Conservation (phyloP, 2,329 filamentous ascomycete species). For the Akanthomyces muscarius region DNA sequence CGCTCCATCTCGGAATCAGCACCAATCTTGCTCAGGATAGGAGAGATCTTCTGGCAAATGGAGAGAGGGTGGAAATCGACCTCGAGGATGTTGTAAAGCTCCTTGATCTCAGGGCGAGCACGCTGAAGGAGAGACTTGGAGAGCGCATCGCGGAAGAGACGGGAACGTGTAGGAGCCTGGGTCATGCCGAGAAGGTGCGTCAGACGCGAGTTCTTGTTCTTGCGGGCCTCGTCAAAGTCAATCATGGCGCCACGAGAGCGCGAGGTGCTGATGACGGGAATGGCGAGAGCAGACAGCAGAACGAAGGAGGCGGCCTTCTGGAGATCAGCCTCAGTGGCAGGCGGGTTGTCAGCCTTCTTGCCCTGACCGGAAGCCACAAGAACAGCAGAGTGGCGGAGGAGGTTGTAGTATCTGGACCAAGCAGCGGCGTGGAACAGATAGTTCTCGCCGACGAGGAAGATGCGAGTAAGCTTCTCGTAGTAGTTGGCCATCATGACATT, state of each 20-base stretch:
- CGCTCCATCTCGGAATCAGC: conserved; percentile 94
- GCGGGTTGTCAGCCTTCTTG: conserved; percentile 91
- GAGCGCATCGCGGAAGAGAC: conserved; percentile 91
- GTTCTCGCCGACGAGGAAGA: conserved; percentile 98
- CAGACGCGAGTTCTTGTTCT: conserved; percentile 97
- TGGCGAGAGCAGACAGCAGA: conserved; percentile 89
- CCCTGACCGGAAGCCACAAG: conserved; percentile 80
- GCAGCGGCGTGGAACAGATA: conserved; percentile 98
- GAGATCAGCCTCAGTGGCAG: conserved; percentile 82
- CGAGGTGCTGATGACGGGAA: conserved; percentile 97
- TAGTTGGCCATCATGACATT: conserved; percentile 99
- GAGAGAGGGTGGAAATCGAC: conserved; percentile 98
- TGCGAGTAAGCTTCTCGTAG: conserved; percentile 97
- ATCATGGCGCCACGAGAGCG: conserved; percentile 93
- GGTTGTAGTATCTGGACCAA: conserved; percentile 95
- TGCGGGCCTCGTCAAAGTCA: conserved; percentile 93
- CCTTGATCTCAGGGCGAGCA: conserved; percentile 88
- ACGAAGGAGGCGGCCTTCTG: conserved; percentile 95
- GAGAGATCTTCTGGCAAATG: conserved; percentile 98
- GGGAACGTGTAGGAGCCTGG: conserved; percentile 79
- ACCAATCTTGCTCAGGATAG: conserved; percentile 90
- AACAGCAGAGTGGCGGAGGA: conserved; percentile 84
- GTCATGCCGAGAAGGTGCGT: conserved; percentile 95
- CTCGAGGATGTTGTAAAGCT: conserved; percentile 97
- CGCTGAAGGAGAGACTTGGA: conserved; percentile 93